phyloP scores from a whole-genome alignment of 805 yeast species.

The Starmera quercuum region DNA sequence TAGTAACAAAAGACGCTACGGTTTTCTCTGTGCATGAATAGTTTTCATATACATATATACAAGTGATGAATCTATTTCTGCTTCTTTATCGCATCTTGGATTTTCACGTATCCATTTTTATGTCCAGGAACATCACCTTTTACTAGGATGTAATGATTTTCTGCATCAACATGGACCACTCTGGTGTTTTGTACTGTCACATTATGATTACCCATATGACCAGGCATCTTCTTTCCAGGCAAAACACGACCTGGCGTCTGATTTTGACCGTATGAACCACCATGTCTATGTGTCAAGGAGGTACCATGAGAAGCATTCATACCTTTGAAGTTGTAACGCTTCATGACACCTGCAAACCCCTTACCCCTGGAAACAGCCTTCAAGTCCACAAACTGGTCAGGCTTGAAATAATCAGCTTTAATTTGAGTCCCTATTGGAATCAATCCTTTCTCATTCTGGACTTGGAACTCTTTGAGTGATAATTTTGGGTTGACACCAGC shows the following conservation, averaged over 20 bases:
- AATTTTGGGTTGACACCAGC: slow-evolving; percentile 83
- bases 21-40: too few relatives aligned
- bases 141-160: slow-evolving; percentile 70
- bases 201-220: slow-evolving; percentile 80
- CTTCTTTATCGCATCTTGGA: slow-evolving; percentile 70
- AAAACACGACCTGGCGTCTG: slow-evolving; percentile 94
- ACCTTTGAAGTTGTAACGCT: slow-evolving; percentile 86
- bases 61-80: too few relatives aligned
- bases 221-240: slow-evolving; percentile 98
- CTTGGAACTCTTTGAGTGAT: slow-evolving; percentile 69
- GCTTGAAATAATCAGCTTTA: slow-evolving; percentile 74
- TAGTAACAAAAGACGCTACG: too few relatives aligned
- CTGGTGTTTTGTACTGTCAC: slow-evolving; percentile 70
- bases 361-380: slow-evolving; percentile 82
- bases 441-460: slow-evolving; percentile 56
- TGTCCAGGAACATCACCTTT: slow-evolving; percentile 94
- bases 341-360: slow-evolving; percentile 98
- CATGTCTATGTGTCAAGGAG: slow-evolving; percentile 85
- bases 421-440: slow-evolving; percentile 73
- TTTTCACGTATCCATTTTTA: slow-evolving; percentile 60
- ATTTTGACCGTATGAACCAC: slow-evolving; percentile 95
- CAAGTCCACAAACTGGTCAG: slow-evolving; percentile 80
- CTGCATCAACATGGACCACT: slow-evolving; percentile 75
- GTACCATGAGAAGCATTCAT: slow-evolving; percentile 93
- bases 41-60: too few relatives aligned